Evolutionary conservation across 495 filamentous ascomycete genomes (phyloP).

Genomic region (Penicillium psychrofluorescens): DNA sequence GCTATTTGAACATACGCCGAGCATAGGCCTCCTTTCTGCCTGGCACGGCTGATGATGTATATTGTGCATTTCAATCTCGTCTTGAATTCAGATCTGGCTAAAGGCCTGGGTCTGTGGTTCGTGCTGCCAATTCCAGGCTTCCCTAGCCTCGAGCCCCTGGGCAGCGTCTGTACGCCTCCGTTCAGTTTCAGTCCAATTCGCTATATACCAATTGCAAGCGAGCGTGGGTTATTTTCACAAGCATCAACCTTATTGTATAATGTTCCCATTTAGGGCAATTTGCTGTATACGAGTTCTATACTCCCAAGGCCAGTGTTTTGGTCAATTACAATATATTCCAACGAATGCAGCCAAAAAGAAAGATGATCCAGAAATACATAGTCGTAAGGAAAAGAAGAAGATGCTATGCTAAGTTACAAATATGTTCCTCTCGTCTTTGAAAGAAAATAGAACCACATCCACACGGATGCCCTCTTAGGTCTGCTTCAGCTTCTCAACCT

Average conservation of each 20-base stretch:
- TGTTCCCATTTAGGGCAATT: too few relatives aligned
- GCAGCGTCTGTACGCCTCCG: too few relatives aligned
- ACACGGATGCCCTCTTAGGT: slow-evolving; percentile 16
- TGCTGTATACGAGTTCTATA: too few relatives aligned
- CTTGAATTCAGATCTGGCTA: not conserved
- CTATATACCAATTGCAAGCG: too few relatives aligned
- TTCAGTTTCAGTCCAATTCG: too few relatives aligned
- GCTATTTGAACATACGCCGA: slow-evolving; percentile 11
- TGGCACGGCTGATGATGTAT: slow-evolving; percentile 1
- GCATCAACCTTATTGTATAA: too few relatives aligned
- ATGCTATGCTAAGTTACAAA: slow-evolving; percentile 35
- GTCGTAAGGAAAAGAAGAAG: slow-evolving; percentile 14
- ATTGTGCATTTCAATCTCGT: not conserved
- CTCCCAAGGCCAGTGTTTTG: too few relatives aligned
- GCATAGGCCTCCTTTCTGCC: slow-evolving; percentile 1
- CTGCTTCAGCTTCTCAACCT: slow-evolving; percentile 33
- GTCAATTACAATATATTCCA: too few relatives aligned
- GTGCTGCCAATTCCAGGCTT: not conserved
- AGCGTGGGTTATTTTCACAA: too few relatives aligned
- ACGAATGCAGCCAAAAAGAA: not conserved
- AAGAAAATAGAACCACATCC: slow-evolving; percentile 2
- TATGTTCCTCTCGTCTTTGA: slow-evolving; percentile 1
- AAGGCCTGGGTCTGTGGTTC: not conserved
- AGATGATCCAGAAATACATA: slow-evolving; percentile 21
- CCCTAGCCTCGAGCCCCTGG: not conserved